These are phyloP conservation scores for Didymella pomorum DNA, from an alignment of 2,329 filamentous ascomycete species.

Conservation along the genomic window DNA sequence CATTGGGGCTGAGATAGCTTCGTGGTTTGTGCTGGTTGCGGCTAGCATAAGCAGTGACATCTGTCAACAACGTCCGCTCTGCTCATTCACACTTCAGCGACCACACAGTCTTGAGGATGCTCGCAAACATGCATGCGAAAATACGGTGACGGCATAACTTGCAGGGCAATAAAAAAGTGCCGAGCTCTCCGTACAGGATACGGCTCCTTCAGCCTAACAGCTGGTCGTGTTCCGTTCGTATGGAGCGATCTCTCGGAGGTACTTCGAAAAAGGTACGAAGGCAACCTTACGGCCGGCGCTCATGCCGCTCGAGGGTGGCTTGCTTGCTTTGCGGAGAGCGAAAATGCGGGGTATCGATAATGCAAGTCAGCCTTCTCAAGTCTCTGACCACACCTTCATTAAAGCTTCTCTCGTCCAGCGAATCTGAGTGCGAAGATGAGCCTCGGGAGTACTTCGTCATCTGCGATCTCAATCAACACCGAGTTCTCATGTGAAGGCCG, in stretches of 20 bases:
- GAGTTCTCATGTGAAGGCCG: conserved; percentile 14
- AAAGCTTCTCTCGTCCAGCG: neutral
- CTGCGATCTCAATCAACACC: neutral
- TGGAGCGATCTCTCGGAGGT: conserved; percentile 13
- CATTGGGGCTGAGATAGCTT: neutral
- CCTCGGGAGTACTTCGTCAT: conserved; percentile 14
- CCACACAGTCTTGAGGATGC: neutral
- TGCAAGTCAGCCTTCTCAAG: conserved; percentile 12
- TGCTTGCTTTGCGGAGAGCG: conserved; percentile 14
- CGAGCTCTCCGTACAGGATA: conserved; percentile 11
- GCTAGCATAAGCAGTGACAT: conserved; percentile 5
- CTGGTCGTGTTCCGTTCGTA: conserved; percentile 3
- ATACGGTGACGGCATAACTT: conserved; percentile 8
- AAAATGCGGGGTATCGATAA: conserved; percentile 23
- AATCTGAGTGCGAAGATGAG: neutral
- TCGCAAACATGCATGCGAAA: neutral
- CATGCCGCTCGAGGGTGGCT: conserved; percentile 11
- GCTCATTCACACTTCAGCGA: neutral
- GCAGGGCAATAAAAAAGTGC: conserved; percentile 17
- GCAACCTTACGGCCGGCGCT: conserved; percentile 14
- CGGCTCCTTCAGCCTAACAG: conserved; percentile 11
- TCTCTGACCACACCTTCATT: conserved; percentile 10
- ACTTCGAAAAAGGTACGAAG: conserved; percentile 17
- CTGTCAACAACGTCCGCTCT: neutral
- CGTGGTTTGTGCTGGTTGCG: conserved; percentile 3